These are phyloP conservation scores for Schizophyllum commune DNA, from an alignment of 1,284 basidiomycete species.

Conservation along the genomic window DNA sequence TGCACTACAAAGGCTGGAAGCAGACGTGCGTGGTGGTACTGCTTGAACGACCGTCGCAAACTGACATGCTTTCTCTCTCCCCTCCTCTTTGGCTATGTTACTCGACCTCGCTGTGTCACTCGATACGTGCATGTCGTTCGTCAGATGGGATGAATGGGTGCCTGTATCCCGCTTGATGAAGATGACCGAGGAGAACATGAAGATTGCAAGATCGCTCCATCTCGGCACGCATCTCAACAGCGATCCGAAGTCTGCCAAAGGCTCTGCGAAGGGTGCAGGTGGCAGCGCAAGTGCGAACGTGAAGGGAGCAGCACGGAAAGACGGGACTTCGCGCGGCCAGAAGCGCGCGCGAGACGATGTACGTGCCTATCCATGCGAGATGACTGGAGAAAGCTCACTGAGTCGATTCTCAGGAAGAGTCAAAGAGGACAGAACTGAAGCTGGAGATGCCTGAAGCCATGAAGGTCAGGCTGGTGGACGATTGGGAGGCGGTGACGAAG, in stretches of 20 bases:
- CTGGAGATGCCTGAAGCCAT: constrained; percentile 84
- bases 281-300: constrained; percentile 24
- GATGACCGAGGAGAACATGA: constrained; percentile 77
- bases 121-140: neutral
- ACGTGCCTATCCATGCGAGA: constrained; percentile 2
- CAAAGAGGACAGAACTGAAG: constrained; percentile 84
- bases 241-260: constrained; percentile 26
- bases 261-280: constrained; percentile 29
- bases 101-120: neutral
- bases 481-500: constrained; percentile 98
- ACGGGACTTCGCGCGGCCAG: constrained; percentile 47
- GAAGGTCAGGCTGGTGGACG: constrained; percentile 89
- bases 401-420: constrained; percentile 33
- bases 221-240: constrained; percentile 23
- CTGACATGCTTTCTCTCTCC: constrained; percentile 4
- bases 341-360: constrained; percentile 60
- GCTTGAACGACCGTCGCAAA: neutral
- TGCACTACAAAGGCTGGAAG: constrained; percentile 99
- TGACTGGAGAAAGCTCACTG: neutral
- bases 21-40: constrained; percentile 66
- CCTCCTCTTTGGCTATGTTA: neutral
- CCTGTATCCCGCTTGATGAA: constrained; percentile 80
- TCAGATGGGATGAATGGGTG: constrained; percentile 98
- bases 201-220: constrained; percentile 63
- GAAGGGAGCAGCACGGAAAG: constrained; percentile 36